These are phyloP conservation scores for Irpex sp. DNA, from an alignment of 1,284 basidiomycete species.

Conservation along the genomic window DNA sequence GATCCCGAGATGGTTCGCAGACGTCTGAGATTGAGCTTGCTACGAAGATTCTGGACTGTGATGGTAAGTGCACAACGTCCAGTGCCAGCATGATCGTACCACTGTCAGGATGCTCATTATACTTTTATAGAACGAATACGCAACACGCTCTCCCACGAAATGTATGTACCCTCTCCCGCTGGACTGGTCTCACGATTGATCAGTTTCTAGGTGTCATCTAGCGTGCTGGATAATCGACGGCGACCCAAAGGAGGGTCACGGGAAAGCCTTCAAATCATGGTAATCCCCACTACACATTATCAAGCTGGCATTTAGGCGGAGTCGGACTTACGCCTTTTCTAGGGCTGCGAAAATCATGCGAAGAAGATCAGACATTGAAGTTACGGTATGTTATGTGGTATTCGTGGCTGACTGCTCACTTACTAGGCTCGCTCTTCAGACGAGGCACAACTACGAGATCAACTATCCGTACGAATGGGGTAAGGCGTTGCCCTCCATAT, in stretches of 20 bases:
- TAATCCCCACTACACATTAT: conserved; percentile 20
- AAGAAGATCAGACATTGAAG: conserved; percentile 59
- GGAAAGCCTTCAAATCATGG: conserved; percentile 69
- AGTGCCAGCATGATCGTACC: too few species aligned
- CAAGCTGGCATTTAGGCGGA: too few species aligned
- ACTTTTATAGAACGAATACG: conserved; percentile 58
- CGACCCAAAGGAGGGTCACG: conserved; percentile 66
- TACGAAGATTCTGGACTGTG: conserved; percentile 72
- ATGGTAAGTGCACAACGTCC: conserved; percentile 40
- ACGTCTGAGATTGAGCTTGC: conserved; percentile 70
- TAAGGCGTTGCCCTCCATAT: too few species aligned
- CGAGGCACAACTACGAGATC: conserved; percentile 74
- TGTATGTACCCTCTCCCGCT: conserved; percentile 30
- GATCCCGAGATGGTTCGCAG: conserved; percentile 47
- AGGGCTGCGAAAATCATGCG: conserved; percentile 67
- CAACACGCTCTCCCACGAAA: conserved; percentile 81
- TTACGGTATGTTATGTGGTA: conserved; percentile 50
- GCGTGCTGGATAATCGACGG: conserved; percentile 78
- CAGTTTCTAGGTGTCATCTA: conserved; percentile 54
- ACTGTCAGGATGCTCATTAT: background rate
- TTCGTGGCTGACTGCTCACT: background rate
- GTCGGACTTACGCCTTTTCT: background rate
- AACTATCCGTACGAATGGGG: conserved; percentile 77
- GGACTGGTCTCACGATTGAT: background rate
- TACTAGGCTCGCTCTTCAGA: conserved; percentile 35